Evolutionary conservation across 805 yeast genomes (phyloP), one percentile per base, ranked within the genome.

Genomic region (Hanseniaspora guilliermondii): DNA sequence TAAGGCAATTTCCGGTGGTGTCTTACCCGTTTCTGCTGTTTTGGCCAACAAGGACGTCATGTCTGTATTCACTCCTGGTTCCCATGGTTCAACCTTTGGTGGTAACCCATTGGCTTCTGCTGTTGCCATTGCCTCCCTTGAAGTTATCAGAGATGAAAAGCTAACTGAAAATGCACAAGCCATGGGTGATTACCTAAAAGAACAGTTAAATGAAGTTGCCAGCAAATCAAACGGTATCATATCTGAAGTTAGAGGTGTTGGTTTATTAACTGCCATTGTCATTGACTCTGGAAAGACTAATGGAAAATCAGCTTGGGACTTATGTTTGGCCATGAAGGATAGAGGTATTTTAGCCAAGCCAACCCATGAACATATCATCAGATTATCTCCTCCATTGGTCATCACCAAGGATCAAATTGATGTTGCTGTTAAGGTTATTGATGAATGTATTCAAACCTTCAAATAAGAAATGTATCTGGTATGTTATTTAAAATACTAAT

Each of bases 61-160:
- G 96, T 76, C 82, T 60, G 80, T 87, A 59, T 77, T 91, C 61
- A 87, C 85, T 58, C 95, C 97, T 27, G 97, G 97, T 54, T 86
- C 96, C 33, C 97, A 91, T 70, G 97, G 97, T 52, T 89, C 97
- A 30, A 91, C 97, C 22, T 91, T 86, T 67, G 97, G 97, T 70
- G 97, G 97, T 69, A 91, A 88, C 73, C 96, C 97, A 60, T 77
- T 91, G 67, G 91, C 95, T 22, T 87, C 95, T 60, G 78, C 87
- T 55, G 96, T 87, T 21, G 93, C 97, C 58, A 81, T 87, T 67
- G 96, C 96, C 56, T 96, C 97, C 11, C 75, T 91, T 60, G 78
- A 87, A 62, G 97, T 91, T 53, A 87, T 91, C 55, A 78, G 76
- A 68, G 95, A 91, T 61, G 97, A 91, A 71, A 76, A 82, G 25